phyloP scores from a whole-genome alignment of 2,329 filamentous ascomycete species.

The Cladosporium velox region DNA sequence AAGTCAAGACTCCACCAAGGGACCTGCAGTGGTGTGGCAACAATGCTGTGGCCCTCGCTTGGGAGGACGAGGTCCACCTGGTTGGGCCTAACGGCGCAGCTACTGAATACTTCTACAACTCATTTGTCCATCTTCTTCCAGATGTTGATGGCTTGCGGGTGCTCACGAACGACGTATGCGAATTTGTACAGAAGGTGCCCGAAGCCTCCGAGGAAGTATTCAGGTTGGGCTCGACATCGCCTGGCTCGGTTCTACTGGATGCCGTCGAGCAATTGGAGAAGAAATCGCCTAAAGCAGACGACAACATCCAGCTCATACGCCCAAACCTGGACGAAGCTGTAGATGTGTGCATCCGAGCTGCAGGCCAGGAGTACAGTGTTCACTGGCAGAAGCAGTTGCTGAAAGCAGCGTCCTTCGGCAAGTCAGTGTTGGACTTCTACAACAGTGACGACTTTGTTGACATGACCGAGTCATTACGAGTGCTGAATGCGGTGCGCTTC shows the following conservation, averaged over 20 bases:
- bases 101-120: constrained; percentile 78
- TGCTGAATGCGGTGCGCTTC: constrained; percentile 88
- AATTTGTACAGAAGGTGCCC: constrained; percentile 94
- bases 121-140: constrained; percentile 82
- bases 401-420: constrained; percentile 96
- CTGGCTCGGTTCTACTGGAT: constrained; percentile 89
- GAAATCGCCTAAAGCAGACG: constrained; percentile 94
- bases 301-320: constrained; percentile 93
- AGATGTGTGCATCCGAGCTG: constrained; percentile 88
- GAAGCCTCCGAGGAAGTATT: constrained; percentile 74
- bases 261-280: constrained; percentile 88
- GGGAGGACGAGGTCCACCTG: constrained; percentile 96
- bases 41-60: constrained; percentile 88
- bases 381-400: constrained; percentile 94
- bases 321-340: constrained; percentile 88
- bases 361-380: constrained; percentile 84
- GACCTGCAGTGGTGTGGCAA: constrained; percentile 96
- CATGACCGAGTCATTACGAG: constrained; percentile 91
- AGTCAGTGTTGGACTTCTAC: constrained; percentile 94
- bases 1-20: constrained; percentile 79
- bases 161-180: constrained; percentile 90
- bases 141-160: constrained; percentile 88
- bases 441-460: constrained; percentile 99
- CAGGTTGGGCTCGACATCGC: constrained; percentile 80
- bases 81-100: constrained; percentile 81